These are phyloP conservation scores for Colletotrichum nymphaeae DNA, from an alignment of 2,329 filamentous ascomycete species.

Conservation along the genomic window DNA sequence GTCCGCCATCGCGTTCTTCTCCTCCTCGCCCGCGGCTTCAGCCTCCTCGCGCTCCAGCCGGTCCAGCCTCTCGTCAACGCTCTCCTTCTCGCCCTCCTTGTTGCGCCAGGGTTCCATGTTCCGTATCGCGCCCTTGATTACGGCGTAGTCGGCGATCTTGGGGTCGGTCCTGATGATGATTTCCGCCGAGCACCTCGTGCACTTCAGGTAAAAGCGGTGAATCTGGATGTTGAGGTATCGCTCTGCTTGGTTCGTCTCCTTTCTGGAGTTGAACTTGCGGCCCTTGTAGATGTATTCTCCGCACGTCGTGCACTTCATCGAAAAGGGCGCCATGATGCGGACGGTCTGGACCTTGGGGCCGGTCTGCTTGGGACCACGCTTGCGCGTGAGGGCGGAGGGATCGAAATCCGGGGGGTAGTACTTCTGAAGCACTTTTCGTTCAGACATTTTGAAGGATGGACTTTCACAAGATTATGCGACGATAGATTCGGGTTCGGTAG, in stretches of 20 bases:
- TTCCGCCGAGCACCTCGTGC: conserved; percentile 78
- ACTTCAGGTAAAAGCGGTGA: conserved; percentile 83
- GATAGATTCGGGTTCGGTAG: not conserved
- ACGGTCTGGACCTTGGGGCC: conserved; percentile 89
- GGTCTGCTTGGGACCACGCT: conserved; percentile 74
- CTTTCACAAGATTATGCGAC: not conserved
- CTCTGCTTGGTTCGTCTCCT: conserved; percentile 89
- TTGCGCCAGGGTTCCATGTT: conserved; percentile 94
- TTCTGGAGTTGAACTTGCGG: conserved; percentile 94
- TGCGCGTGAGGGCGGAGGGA: conserved; percentile 80
- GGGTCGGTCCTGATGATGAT: conserved; percentile 97
- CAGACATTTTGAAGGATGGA: conserved; percentile 72
- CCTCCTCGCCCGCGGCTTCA: conserved; percentile 70
- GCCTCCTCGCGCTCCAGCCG: conserved; percentile 81
- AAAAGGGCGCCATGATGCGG: conserved; percentile 89
- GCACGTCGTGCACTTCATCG: conserved; percentile 75
- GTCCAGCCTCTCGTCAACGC: conserved; percentile 87
- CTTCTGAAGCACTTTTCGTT: conserved; percentile 81
- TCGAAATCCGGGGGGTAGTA: conserved; percentile 88
- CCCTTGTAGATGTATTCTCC: conserved; percentile 91
- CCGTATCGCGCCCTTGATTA: conserved; percentile 84
- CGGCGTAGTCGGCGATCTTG: conserved; percentile 91
- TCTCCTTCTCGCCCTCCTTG: conserved; percentile 74
- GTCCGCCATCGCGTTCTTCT: conserved; percentile 94
- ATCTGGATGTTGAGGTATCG: conserved; percentile 91